Conservation (phyloP, 257 asterid species). For the Solanum paucissectum region DNA sequence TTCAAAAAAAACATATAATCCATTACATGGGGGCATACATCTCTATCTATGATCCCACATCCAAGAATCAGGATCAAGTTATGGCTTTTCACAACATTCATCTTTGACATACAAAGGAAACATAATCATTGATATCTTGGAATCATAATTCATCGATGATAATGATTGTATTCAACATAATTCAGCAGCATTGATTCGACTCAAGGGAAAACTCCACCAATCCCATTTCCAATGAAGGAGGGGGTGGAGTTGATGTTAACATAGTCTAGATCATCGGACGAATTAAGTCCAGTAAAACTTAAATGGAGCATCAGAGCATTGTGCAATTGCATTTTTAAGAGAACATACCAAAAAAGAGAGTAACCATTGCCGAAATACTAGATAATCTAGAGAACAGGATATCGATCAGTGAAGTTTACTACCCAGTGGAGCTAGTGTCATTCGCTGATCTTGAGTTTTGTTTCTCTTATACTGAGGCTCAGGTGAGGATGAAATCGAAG, state of each 20-base stretch:
- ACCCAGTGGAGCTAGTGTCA: conserved; percentile 29
- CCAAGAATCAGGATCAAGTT: conserved; percentile 11
- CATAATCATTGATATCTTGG: conserved; percentile 5
- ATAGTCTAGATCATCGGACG: conserved; percentile 27
- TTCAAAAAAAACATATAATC: conserved; percentile 22
- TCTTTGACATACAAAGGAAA: not conserved
- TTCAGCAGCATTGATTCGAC: conserved; percentile 6
- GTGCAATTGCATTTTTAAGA: conserved; percentile 20
- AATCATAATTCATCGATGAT: not conserved
- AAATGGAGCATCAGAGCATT: conserved; percentile 26
- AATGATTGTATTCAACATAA: not conserved
- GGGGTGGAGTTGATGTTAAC: conserved; percentile 23
- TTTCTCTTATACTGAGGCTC: conserved; percentile 29
- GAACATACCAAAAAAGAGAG: conserved; percentile 27
- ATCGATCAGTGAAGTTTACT: conserved; percentile 14
- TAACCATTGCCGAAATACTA: conserved; percentile 37
- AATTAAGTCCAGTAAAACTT: conserved; percentile 24
- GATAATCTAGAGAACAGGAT: conserved; percentile 15
- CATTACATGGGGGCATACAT: conserved; percentile 26
- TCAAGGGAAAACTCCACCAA: conserved; percentile 7
- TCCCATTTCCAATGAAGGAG: conserved; percentile 27
- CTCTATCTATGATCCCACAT: conserved; percentile 25
- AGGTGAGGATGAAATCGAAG: conserved; percentile 14
- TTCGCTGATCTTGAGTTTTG: conserved; percentile 31
- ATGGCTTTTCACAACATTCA: conserved; percentile 2